Evolutionary conservation across 2,329 filamentous ascomycete species (phyloP).

Genomic region (Cercospora nicotianae): DNA sequence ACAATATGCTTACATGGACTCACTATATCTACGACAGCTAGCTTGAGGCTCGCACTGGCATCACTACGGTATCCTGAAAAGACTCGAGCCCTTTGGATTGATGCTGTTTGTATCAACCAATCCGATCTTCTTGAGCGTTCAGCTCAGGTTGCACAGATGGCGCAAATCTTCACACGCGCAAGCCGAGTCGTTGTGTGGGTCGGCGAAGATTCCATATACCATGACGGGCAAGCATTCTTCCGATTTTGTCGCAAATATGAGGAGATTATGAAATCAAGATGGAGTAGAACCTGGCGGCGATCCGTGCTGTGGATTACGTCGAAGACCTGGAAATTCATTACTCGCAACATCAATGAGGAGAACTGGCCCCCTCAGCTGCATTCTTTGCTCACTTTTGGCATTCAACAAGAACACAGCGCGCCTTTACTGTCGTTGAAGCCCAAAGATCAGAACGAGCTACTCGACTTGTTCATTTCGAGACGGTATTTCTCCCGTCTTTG

Average conservation of each 20-base stretch:
- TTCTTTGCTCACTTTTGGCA: not conserved
- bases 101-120: not conserved
- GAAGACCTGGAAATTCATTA: not conserved
- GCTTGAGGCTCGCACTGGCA: not conserved
- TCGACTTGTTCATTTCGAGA: not conserved
- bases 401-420: not conserved
- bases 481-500: not conserved
- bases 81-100: not conserved
- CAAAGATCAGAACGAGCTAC: not conserved
- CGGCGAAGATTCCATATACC: not conserved
- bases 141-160: not conserved
- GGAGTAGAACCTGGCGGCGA: not conserved
- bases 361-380: no score
- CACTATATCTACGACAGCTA: not conserved
- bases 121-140: not conserved
- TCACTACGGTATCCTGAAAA: not conserved
- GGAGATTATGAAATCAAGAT: not conserved
- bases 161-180: not conserved
- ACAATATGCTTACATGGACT: not conserved
- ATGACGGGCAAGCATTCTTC: not conserved
- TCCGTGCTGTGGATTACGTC: not conserved
- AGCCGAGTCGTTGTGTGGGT: not conserved
- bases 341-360: not conserved
- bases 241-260: not conserved
- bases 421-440: not conserved